Conservation (phyloP, 2,329 filamentous ascomycete species). For the Diatrype stigma region DNA sequence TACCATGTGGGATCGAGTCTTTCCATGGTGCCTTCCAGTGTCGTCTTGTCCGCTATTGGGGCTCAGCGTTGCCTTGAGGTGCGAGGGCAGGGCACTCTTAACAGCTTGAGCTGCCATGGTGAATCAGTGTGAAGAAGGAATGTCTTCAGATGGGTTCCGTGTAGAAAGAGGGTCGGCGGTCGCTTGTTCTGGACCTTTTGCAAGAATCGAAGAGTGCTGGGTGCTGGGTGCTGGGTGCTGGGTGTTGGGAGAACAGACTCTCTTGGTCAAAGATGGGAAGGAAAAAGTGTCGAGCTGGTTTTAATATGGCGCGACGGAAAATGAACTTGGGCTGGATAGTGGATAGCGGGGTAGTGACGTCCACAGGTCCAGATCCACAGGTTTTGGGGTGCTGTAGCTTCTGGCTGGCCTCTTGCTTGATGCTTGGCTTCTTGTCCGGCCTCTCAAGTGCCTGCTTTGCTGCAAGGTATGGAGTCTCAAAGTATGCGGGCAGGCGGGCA, state of each 20-base stretch:
- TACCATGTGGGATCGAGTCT: slow-evolving; percentile 82
- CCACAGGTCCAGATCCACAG: no score
- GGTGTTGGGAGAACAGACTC: no score
- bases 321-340: no score
- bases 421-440: no score
- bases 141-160: neutral
- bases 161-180: no score
- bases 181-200: no score
- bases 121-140: neutral
- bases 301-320: no score
- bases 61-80: slow-evolving; percentile 64
- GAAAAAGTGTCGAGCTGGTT: neutral
- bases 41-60: slow-evolving; percentile 37
- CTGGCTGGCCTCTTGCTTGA: no score
- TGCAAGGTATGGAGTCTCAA: neutral
- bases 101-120: slow-evolving; percentile 64
- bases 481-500: neutral
- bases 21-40: slow-evolving; percentile 70
- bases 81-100: slow-evolving; percentile 75
- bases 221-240: no score
- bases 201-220: no score
- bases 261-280: neutral
- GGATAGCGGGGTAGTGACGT: no score
- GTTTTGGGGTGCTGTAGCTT: no score
- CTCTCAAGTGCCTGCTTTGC: neutral